These are phyloP conservation scores for Rachicladosporium sp. DNA, from an alignment of 2,329 filamentous ascomycete genomes.

Conservation along the genomic window DNA sequence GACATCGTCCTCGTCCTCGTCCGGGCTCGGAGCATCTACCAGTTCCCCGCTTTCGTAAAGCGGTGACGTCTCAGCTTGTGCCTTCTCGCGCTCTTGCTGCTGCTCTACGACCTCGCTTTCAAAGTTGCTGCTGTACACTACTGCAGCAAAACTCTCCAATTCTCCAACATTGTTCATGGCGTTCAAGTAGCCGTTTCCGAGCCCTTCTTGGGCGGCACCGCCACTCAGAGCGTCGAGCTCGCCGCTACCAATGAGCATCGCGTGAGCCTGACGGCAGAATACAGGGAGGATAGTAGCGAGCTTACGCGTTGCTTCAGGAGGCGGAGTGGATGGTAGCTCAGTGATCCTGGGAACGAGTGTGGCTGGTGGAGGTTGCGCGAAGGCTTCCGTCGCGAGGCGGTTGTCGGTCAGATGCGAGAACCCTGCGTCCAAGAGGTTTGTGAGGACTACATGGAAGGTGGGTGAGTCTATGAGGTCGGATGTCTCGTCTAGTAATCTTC, in stretches of 20 bases:
- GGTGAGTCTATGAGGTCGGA: constrained; percentile 92
- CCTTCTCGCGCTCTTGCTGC: too few relatives aligned
- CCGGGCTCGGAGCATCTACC: too few relatives aligned
- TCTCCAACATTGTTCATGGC: constrained; percentile 66
- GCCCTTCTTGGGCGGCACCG: constrained; percentile 16
- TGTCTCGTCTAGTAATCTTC: constrained; percentile 85
- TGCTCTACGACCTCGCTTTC: constrained; percentile 36
- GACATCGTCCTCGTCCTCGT: too few relatives aligned
- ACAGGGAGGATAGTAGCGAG: constrained; percentile 84
- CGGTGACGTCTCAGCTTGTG: too few relatives aligned
- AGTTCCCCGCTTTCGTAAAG: too few relatives aligned
- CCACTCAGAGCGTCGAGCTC: constrained; percentile 37
- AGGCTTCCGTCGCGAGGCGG: constrained; percentile 68
- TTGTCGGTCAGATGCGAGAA: constrained; percentile 75
- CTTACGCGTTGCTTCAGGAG: constrained; percentile 33
- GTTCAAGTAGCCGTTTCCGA: constrained; percentile 37
- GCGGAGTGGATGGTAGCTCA: constrained; percentile 28
- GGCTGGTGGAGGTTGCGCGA: constrained; percentile 31
- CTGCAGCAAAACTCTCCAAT: constrained; percentile 71
- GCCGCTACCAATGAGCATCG: constrained; percentile 66
- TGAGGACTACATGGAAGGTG: constrained; percentile 74
- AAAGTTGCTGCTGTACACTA: constrained; percentile 78
- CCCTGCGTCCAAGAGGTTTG: constrained; percentile 71
- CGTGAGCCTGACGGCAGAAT: constrained; percentile 79
- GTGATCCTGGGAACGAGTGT: constrained; percentile 42